Base-by-base conservation (phyloP, 73 alveolate species). In the Uronychia setigera region DNA sequence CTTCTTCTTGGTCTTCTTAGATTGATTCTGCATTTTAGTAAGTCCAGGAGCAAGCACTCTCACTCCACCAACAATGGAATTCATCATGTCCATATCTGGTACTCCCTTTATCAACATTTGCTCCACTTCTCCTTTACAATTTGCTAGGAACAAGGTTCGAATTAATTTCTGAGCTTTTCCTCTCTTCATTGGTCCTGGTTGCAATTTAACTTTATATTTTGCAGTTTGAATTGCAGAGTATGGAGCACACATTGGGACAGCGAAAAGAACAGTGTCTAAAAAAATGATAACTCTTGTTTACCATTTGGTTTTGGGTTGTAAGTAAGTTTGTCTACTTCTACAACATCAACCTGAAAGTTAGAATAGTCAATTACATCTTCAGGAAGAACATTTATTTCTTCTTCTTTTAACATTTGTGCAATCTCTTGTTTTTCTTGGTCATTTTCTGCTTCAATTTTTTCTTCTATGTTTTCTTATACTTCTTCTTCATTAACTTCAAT, bases 201-300 rank as follows among this genome's bases (percentile, higher is more conserved):
- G 60, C 59, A 94, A 74, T 76, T 94, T 94, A 33, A 87, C 95
- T 81, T 92, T 91, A 89, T 94, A 94, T 77, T 88, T 91, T 84
- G 87, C 82, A 11, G 91, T 67, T 26, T 33, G 31, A 29, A 92
- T 91, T 26, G 94, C 83, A 0, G 93, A 32, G 85, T 91, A 92
- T 11, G 98, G 98, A 46, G 96, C 96, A 19, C 93, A 84, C 98
- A 94, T 91, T 32, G 98, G 96, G 29, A 94, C 92, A 33, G 91
- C 88, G 58, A 58, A 79, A 58, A 92, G 80, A 1, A 94, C 0
- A 19, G 86, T 46, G 74, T 94, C 67, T 46, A 46, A 11, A 46
- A n/a, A n/a, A n/a, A n/a, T n/a, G 67, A 46, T 46, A 11, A 46
- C n/a, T 46, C 19, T 46, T 19, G n/a, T 19, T 46, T 46, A 46